phyloP scores from a whole-genome alignment of 2,329 filamentous ascomycete species.

The Aspergillus clavatus region DNA sequence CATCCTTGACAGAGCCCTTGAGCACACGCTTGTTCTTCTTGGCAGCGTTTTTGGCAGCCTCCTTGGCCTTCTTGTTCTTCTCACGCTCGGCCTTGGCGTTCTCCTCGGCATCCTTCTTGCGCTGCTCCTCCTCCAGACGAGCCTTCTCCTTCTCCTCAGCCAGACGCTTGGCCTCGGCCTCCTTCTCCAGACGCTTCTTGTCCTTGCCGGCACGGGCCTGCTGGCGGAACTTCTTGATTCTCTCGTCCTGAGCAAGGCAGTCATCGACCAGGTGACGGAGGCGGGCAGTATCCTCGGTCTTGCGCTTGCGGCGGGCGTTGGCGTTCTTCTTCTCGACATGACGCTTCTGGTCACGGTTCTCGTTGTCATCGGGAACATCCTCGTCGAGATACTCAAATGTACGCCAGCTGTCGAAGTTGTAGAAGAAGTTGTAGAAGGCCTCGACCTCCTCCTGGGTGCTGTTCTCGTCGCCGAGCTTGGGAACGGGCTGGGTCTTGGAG shows the following conservation, averaged over 20 bases:
- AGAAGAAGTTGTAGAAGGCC: slow-evolving; percentile 99
- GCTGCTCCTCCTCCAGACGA: slow-evolving; percentile 77
- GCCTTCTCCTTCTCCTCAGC: slow-evolving; percentile 78
- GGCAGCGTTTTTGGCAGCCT: slow-evolving; percentile 95
- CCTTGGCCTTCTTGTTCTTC: slow-evolving; percentile 90
- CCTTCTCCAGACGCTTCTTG: slow-evolving; percentile 85
- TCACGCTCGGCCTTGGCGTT: slow-evolving; percentile 80
- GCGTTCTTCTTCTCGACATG: slow-evolving; percentile 98
- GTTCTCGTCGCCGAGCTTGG: slow-evolving; percentile 76
- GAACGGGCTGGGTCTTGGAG: slow-evolving; percentile 85
- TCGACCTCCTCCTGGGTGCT: slow-evolving; percentile 86
- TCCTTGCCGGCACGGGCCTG: slow-evolving; percentile 91
- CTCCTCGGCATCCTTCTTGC: slow-evolving; percentile 78
- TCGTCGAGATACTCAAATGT: slow-evolving; percentile 98
- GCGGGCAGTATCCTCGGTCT: slow-evolving; percentile 93
- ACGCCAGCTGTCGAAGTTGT: slow-evolving; percentile 98
- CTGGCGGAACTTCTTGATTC: slow-evolving; percentile 96
- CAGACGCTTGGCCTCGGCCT: slow-evolving; percentile 83
- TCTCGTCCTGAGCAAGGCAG: slow-evolving; percentile 76
- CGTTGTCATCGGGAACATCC: slow-evolving; percentile 97
- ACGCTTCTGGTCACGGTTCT: slow-evolving; percentile 98
- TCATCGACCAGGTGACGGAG: slow-evolving; percentile 88
- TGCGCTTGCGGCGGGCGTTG: slow-evolving; percentile 97
- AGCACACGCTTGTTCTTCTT: slow-evolving; percentile 99
- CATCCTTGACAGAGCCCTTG: slow-evolving; percentile 89